Evolutionary conservation across 768 basidiomycete species (phyloP), one percentile per base, ranked within the genome.

Genomic region (Termitomyces sp.): DNA sequence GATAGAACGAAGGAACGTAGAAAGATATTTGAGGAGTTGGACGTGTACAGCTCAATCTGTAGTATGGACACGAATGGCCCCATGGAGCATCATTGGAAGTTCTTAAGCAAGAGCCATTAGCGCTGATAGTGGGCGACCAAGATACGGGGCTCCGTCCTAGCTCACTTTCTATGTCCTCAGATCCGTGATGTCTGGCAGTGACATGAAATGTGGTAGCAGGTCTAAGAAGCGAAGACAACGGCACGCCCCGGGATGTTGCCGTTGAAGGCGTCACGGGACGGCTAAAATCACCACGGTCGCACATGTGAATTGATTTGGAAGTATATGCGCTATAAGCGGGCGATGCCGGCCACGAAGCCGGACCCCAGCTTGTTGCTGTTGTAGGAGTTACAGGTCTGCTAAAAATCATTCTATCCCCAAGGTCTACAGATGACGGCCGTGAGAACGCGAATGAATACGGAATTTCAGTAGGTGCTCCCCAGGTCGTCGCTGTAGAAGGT

Each of bases 241-340:
- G 78, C 16, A 77, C 75, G 48, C 80, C 83, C 82, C 81, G 82
- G 15, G 74, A 75, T 4, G 81, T 81, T 16, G 78, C 76, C 34
- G 75, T 76, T 16, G 72, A 68, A 22, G 79, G 81, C 31, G 78
- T 78, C 3, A 66, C 67, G 6, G 80, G 80, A 24, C 70, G 65
- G 63, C 76, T 77, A 11, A 61, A 72, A 33, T 72, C 65, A 34
- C 69, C 65, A 33, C 79, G 68, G 30, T 67, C 66, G 5, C 68
- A 79, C 31, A 83, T 49, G 62, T 82, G 76, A 12, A 79, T 62
- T 2, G 80, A 79, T 4, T 66, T 69, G 36, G 69, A 60, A 20
- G 67, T 48, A 34, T 54, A 58, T 18, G 60, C 63, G 18, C 50
- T 65, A 30, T 34, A 7, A 18, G 62, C 30, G 5, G 69, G 70